These are phyloP conservation scores for Talaromyces sp. DNA, from an alignment of 2,329 filamentous ascomycete genomes.

Conservation along the genomic window DNA sequence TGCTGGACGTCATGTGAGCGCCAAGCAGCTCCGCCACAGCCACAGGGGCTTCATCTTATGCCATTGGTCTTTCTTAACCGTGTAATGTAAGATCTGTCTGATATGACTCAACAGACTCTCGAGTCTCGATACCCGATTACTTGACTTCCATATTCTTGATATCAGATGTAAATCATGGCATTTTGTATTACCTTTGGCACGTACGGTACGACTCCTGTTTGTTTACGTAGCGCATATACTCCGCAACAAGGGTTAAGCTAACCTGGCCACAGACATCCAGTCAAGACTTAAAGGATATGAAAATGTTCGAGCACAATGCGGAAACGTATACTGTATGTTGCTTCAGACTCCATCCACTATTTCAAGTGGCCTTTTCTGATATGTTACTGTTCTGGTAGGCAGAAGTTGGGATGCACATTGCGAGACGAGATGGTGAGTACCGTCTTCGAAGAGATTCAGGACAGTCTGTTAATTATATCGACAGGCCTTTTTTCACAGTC, in stretches of 20 bases:
- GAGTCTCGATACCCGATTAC: background rate
- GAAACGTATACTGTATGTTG: slow-evolving; percentile 39
- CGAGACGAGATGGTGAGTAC: slow-evolving; percentile 42
- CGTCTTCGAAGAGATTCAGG: background rate
- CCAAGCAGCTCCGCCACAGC: background rate
- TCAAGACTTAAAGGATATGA: slow-evolving; percentile 46
- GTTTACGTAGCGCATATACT: background rate
- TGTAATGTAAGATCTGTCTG: background rate
- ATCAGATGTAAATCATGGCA: slow-evolving; percentile 30
- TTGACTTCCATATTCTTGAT: background rate
- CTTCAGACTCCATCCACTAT: background rate
- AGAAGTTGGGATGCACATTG: slow-evolving; percentile 47
- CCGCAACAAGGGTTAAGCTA: background rate
- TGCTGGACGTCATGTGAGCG: background rate
- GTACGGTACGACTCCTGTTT: slow-evolving; percentile 29
- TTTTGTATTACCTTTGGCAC: slow-evolving; percentile 45
- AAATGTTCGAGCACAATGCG: slow-evolving; percentile 45
- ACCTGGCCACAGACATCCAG: slow-evolving; percentile 38
- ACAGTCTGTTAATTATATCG: background rate
- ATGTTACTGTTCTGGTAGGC: slow-evolving; percentile 23
- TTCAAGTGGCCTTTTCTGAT: background rate
- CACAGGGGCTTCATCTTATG: background rate
- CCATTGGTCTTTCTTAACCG: background rate
- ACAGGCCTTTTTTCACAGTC: slow-evolving; percentile 45
- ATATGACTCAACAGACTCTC: background rate